Evolutionary conservation across 2,329 filamentous ascomycete species (phyloP), one percentile per base, ranked within the genome.

Genomic region (Nemania serpens): DNA sequence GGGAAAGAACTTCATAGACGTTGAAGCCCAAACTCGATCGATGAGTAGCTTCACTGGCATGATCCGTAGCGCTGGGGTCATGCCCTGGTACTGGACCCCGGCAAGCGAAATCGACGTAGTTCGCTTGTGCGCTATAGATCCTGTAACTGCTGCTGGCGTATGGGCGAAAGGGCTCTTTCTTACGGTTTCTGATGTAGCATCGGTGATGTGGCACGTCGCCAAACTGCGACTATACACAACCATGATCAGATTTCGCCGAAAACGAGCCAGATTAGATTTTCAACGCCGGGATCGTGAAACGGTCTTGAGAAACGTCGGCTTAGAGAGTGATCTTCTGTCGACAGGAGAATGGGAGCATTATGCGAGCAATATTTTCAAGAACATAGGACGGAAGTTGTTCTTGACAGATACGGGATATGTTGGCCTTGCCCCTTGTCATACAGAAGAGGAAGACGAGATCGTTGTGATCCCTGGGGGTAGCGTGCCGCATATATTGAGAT

Each of bases 391-490:
- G 47, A 69, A 57, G 43, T 41, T 74, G 17, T 76, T 71, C 55
- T 45, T 71, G 10, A 76, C 74, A 3, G 56, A 63, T 2, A 64
- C 58, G 5, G 72, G 74, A 2, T 65, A 68, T 43, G 58, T 75
- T 10, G 75, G 74, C 1, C 59, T 74, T 5, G 72, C 71, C 0
- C 72, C 73, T 6, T 11, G 33, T 20, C 42, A 55, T 3, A 68
- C 70, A 62, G 12, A 52, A 50, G 33, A 39, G 1, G 73, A 68
- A 0, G 74, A 76, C 53, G 49, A 29, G 1, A 62, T 76, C 0
- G 68, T 69, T 0, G 69, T 75, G 6, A 55, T 75, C 6, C 58
- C 67, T 29, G 74, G 74, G 0, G 59, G 69, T 3, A 73, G 69
- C 15, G 66, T 70, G 36, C 71, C 74, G 7, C 62, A 72, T 50